Evolutionary conservation across 345 rosid species (phyloP).

Genomic region (Lumnitzera racemosa): DNA sequence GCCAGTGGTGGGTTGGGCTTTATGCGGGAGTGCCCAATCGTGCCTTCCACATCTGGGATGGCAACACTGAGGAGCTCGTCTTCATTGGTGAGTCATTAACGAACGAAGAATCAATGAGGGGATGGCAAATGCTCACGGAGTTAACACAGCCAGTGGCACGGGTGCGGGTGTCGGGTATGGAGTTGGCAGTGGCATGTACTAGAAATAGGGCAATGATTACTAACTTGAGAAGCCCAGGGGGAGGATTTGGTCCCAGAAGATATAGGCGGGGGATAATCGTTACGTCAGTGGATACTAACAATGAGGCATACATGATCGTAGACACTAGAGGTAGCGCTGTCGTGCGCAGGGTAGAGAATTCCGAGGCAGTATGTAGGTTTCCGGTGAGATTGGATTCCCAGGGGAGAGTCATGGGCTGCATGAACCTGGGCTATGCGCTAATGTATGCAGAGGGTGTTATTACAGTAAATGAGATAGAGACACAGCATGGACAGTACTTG

Average conservation of each 20-base stretch:
- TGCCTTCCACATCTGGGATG: conserved; percentile 76
- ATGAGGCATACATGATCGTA: conserved; percentile 43
- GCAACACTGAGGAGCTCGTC: conserved; percentile 31
- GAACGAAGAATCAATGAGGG: conserved; percentile 58
- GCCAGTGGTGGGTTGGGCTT: conserved; percentile 88
- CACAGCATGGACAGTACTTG: conserved; percentile 22
- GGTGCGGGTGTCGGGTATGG: conserved; percentile 42
- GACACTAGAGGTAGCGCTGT: conserved; percentile 44
- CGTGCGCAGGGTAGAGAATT: conserved; percentile 43
- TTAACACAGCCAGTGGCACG: conserved; percentile 59
- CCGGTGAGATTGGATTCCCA: conserved; percentile 16
- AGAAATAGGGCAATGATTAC: conserved; percentile 34
- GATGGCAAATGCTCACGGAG: conserved; percentile 72
- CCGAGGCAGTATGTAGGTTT: conserved; percentile 47
- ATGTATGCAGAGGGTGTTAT: conserved; percentile 60
- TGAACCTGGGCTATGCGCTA: conserved; percentile 55
- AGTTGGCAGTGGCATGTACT: conserved; percentile 70
- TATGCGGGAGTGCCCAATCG: conserved; percentile 73
- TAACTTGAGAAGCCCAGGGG: conserved; percentile 51
- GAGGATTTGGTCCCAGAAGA: conserved; percentile 20
- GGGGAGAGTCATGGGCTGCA: conserved; percentile 47
- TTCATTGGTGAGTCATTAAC: conserved; percentile 57
- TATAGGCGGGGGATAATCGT: conserved; percentile 34
- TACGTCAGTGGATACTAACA: conserved; percentile 37
- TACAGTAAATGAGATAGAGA: conserved; percentile 54